phyloP scores from a whole-genome alignment of 2,329 filamentous ascomycete genomes.

The Raffaelea ambrosiae region DNA sequence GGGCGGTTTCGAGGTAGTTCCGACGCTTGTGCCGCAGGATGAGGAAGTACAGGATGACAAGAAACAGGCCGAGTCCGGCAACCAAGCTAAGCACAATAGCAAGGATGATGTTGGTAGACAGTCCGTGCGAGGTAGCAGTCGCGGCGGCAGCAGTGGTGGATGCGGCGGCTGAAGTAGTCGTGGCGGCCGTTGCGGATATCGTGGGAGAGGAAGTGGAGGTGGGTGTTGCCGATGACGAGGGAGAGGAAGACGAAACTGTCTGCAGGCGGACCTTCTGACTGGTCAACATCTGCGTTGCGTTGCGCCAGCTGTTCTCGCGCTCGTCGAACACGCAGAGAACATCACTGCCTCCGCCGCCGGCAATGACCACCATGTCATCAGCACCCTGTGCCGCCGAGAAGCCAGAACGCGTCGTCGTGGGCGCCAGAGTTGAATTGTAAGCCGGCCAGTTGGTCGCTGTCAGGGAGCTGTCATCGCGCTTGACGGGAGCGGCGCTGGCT shows the following conservation, averaged over 20 bases:
- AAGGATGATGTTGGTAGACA: constrained; percentile 51
- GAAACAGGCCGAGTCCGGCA: constrained; percentile 59
- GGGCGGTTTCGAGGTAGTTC: constrained; percentile 37
- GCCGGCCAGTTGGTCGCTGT: constrained; percentile 60
- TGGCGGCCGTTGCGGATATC: constrained; percentile 13
- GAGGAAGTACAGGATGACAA: constrained; percentile 65
- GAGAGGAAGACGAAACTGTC: constrained; percentile 21
- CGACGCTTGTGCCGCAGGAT: constrained; percentile 50
- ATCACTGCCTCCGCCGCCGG: constrained; percentile 58
- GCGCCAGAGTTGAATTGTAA: constrained; percentile 70
- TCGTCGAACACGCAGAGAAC: constrained; percentile 72
- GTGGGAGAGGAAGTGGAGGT: constrained; percentile 10
- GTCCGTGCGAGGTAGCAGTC: constrained; percentile 20
- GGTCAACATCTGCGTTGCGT: constrained; percentile 57
- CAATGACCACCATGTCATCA: constrained; percentile 63
- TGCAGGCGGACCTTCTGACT: constrained; percentile 25
- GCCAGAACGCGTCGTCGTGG: constrained; percentile 52
- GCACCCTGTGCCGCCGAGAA: constrained; percentile 64
- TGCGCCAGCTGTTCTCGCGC: constrained; percentile 67
- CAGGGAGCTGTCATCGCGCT: constrained; percentile 32
- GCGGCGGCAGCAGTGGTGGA: constrained; percentile 3
- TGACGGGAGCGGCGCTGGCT: constrained; percentile 19
- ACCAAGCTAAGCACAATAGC: constrained; percentile 79
- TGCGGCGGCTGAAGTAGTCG: constrained; percentile 16
- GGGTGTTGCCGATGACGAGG: constrained; percentile 17